These are phyloP conservation scores for Orbilia blumenaviensis DNA, from an alignment of 2,329 filamentous ascomycete genomes.

Conservation along the genomic window DNA sequence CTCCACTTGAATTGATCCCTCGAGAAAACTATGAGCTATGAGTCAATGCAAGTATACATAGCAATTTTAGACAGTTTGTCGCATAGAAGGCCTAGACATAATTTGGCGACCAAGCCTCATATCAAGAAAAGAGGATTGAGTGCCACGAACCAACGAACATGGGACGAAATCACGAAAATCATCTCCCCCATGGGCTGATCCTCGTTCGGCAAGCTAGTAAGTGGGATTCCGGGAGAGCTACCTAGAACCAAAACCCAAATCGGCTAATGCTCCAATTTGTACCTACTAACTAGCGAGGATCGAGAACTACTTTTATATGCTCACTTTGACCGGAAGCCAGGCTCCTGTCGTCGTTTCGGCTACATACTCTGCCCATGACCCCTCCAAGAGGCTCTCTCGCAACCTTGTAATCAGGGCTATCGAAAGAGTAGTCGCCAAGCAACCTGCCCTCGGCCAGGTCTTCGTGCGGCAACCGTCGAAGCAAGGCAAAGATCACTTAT, in stretches of 20 bases:
- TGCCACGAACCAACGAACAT: not conserved
- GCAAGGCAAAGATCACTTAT: slow-evolving; percentile 14
- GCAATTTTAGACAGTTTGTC: too few species aligned
- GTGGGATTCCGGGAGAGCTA: too few species aligned
- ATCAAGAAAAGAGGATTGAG: not conserved
- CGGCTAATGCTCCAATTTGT: not conserved
- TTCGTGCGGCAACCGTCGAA: slow-evolving; percentile 6
- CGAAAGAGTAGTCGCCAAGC: slow-evolving; percentile 1
- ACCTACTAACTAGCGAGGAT: not conserved
- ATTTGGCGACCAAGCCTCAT: too few species aligned
- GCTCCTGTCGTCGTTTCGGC: not conserved
- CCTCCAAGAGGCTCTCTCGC: not conserved
- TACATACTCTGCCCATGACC: not conserved
- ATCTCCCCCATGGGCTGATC: not conserved
- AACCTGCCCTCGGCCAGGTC: slow-evolving; percentile 2
- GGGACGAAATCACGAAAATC: not conserved
- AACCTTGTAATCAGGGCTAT: not conserved
- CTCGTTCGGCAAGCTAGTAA: not conserved
- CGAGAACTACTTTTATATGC: slow-evolving; percentile 21
- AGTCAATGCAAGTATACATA: too few species aligned
- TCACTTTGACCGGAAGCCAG: slow-evolving; percentile 1
- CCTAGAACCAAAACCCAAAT: not conserved
- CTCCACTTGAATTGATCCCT: too few species aligned
- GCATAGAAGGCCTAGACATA: too few species aligned
- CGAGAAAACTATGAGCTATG: too few species aligned